phyloP scores from a whole-genome alignment of 306 rosid species.

The Oxytropis ochrocephala region DNA sequence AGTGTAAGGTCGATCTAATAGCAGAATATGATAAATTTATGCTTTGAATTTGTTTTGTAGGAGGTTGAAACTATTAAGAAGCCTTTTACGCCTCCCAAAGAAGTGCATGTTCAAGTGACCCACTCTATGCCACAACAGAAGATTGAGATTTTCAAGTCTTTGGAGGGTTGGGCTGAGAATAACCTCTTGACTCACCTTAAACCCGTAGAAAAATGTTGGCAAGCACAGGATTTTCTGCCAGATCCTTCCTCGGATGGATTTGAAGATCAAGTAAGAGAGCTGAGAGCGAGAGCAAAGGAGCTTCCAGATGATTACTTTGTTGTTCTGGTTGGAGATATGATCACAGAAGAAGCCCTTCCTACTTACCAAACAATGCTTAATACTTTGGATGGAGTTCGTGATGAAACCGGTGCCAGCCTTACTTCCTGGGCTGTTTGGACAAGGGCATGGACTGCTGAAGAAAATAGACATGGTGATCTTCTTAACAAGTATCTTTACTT shows the following conservation, averaged over 20 bases:
- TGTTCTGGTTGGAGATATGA: slow-evolving; percentile 87
- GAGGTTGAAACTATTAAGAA: slow-evolving; percentile 69
- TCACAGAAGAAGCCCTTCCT: slow-evolving; percentile 92
- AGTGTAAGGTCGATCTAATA: not conserved
- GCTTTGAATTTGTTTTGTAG: slow-evolving; percentile 30
- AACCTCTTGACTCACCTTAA: slow-evolving; percentile 69
- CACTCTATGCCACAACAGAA: slow-evolving; percentile 87
- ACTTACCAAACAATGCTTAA: slow-evolving; percentile 93
- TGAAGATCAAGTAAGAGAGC: slow-evolving; percentile 75
- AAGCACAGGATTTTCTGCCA: slow-evolving; percentile 84
- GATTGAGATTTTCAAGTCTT: slow-evolving; percentile 78
- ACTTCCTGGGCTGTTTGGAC: slow-evolving; percentile 91
- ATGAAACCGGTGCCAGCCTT: slow-evolving; percentile 90
- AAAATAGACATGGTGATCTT: slow-evolving; percentile 89
- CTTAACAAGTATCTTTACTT: slow-evolving; percentile 91
- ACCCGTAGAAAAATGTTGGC: slow-evolving; percentile 92
- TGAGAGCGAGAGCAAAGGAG: slow-evolving; percentile 72
- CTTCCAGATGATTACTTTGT: slow-evolving; percentile 87
- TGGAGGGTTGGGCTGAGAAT: slow-evolving; percentile 81
- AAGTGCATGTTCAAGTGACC: slow-evolving; percentile 81
- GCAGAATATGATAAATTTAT: not conserved
- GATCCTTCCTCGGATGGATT: slow-evolving; percentile 76
- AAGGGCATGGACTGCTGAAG: slow-evolving; percentile 99
- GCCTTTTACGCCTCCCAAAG: slow-evolving; percentile 71
- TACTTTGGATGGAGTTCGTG: slow-evolving; percentile 84